A percentile compares a stretch with the other conserved stretches of the same genome.
phyloP scores from a whole-genome alignment of 2,329 filamentous ascomycete genomes.

The Pleurostoma richardsiae region DNA sequence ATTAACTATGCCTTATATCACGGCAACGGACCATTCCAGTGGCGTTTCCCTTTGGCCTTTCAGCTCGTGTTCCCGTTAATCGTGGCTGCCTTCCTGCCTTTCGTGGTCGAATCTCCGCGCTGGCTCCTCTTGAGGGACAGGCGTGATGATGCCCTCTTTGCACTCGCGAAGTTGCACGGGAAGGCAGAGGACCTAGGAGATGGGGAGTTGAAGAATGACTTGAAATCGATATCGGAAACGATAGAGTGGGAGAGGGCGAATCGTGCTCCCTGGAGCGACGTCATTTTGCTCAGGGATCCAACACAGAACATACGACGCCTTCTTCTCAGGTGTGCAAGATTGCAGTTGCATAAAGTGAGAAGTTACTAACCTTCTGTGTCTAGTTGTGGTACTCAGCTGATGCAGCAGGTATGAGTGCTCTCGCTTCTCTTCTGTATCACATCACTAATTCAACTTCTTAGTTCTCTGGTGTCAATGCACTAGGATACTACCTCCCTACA shows the following conservation, averaged over 20 bases:
- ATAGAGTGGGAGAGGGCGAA: slow-evolving; percentile 26
- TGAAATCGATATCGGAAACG: slow-evolving; percentile 25
- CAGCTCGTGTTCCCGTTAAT: slow-evolving; percentile 32
- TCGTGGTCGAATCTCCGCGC: slow-evolving; percentile 41
- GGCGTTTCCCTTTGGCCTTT: slow-evolving; percentile 28
- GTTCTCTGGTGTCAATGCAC: slow-evolving; percentile 26
- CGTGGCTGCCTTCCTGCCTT: slow-evolving; percentile 19
- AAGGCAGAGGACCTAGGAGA: slow-evolving; percentile 25
- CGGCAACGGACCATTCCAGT: slow-evolving; percentile 23
- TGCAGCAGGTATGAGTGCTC: slow-evolving; percentile 26
- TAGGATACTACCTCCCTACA: slow-evolving; percentile 43
- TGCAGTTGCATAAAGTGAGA: background rate
- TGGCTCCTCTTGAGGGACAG: slow-evolving; percentile 46
- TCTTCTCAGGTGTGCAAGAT: slow-evolving; percentile 15
- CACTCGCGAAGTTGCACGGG: slow-evolving; percentile 51
- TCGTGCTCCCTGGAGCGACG: slow-evolving; percentile 21
- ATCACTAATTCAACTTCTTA: slow-evolving; percentile 28
- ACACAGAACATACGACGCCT: slow-evolving; percentile 28
- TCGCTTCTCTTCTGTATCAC: background rate
- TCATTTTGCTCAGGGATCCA: slow-evolving; percentile 25
- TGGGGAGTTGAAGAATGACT: slow-evolving; percentile 20
- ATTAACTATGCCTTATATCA: slow-evolving; percentile 36
- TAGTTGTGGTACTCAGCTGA: slow-evolving; percentile 38
- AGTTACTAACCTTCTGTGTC: background rate
- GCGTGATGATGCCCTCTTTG: slow-evolving; percentile 46